A percentile compares a stretch with the other conserved stretches of the same genome.
Conservation (phyloP, 371 early-diverging fungal species). For the Mucor lusitanicus region DNA sequence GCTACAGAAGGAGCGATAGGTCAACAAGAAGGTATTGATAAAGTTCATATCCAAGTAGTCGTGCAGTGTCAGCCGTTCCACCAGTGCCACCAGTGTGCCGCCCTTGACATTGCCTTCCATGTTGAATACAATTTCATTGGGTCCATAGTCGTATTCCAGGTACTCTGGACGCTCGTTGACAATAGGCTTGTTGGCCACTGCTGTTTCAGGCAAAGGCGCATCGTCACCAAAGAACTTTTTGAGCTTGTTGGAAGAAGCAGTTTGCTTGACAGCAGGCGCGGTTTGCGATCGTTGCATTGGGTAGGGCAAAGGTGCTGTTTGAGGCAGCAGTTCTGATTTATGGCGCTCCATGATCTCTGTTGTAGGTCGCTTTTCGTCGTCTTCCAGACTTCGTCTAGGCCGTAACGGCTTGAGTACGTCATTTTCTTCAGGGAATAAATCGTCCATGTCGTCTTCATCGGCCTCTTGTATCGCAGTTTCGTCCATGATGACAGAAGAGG, state of each 20-base stretch:
- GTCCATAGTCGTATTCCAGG: conserved; percentile 72
- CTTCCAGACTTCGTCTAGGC: neutral
- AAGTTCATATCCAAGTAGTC: conserved; percentile 74
- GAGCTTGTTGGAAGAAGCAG: conserved; percentile 45
- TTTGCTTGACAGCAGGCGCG: conserved; percentile 55
- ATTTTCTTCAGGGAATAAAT: neutral
- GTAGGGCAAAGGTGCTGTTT: neutral
- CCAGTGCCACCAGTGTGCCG: conserved; percentile 79
- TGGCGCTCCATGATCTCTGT: conserved; percentile 7
- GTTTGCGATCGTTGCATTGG: conserved; percentile 48
- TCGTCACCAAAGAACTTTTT: conserved; percentile 67
- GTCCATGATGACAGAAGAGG: neutral
- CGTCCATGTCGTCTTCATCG: conserved; percentile 5
- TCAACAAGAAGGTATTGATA: conserved; percentile 82
- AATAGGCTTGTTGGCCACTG: conserved; percentile 2
- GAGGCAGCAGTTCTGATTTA: conserved; percentile 3
- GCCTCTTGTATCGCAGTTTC: conserved; percentile 5
- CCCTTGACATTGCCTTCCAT: conserved; percentile 86
- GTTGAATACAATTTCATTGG: conserved; percentile 77
- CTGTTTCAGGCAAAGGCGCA: conserved; percentile 28
- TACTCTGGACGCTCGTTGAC: conserved; percentile 43
- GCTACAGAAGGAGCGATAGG: conserved; percentile 83
- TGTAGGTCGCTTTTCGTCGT: neutral
- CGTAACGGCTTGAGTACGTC: neutral
- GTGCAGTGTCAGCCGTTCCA: conserved; percentile 87